Evolutionary conservation across 225 moss, liverwort and hornwort genomes (phyloP), one percentile per base, ranked within the genome.

Genomic region (Physcomitrellopsis africana): DNA sequence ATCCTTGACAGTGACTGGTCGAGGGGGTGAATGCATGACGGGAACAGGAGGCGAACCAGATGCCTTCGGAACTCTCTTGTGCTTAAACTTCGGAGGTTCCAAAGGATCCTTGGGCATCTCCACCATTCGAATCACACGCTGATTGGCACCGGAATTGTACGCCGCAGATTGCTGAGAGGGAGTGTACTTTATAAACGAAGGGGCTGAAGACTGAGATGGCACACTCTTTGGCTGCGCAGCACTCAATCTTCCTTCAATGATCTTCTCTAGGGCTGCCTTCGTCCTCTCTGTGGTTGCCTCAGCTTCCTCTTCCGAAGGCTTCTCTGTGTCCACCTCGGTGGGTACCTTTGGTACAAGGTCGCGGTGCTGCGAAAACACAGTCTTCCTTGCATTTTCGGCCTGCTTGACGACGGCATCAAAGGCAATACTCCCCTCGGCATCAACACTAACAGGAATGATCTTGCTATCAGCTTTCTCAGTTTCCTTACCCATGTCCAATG

Each of bases 51-150:
- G 99, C 12, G 93, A 99, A 10, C 95, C 95, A 11, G 95, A 93
- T 15, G 99, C 93, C 80, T 92, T 95, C 0, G 99, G 99, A 14
- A 99, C 93, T 51, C 93, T 89, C 80, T 99, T 99, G 51, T 99
- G 99, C 89, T 99, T 99, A 54, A 99, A 99, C 82, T 99, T 99
- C 0, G 99, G 99, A 10, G 99, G 99, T 46, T 99, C 99, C 69
- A 95, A 63, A 12, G 99, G 99, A 65, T 99, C 99, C 84, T 93
- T 99, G 15, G 99, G 99, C 99, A 99, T 99, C 72, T 99, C 99
- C 77, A 99, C 99, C 99, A 99, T 99, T 37, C 95, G 95, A 84
- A 99, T 99, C 23, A 99, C 93, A 62, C 99, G 88, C 76, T 99
- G 95, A 65, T 95, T 95, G 0, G 99, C 99, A 24, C 99, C 95